phyloP scores from a whole-genome alignment of 148 eudicot genomes.

The Spergularia bocconei region DNA sequence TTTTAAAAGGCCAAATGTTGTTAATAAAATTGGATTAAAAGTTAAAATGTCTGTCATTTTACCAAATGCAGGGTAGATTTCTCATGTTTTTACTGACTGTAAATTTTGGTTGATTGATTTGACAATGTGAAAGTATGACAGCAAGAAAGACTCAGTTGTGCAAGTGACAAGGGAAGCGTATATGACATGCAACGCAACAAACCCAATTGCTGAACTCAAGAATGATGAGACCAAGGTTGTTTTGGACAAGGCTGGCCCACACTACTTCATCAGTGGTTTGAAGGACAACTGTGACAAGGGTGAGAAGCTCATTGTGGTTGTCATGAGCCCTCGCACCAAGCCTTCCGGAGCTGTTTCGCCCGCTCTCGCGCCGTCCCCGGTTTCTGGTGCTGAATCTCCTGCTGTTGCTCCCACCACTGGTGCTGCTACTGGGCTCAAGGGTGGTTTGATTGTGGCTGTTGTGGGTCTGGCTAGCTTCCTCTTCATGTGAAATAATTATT shows the following conservation, averaged over 20 bases:
- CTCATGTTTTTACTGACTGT: not conserved
- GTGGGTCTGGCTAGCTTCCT: slow-evolving; percentile 30
- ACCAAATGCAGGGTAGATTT: too few species aligned
- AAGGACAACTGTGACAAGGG: slow-evolving; percentile 58
- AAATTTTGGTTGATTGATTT: too few species aligned
- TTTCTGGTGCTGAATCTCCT: slow-evolving; percentile 30
- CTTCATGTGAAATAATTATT: slow-evolving; percentile 10
- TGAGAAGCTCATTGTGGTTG: slow-evolving; percentile 68
- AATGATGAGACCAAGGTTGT: slow-evolving; percentile 47
- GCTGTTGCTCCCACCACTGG: slow-evolving; percentile 56
- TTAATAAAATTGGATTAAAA: too few species aligned
- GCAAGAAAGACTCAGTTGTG: slow-evolving; percentile 54
- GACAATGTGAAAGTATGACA: slow-evolving; percentile 61
- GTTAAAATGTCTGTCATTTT: too few species aligned
- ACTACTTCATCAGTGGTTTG: slow-evolving; percentile 67
- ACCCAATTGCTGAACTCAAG: slow-evolving; percentile 47
- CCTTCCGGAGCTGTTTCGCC: slow-evolving; percentile 29
- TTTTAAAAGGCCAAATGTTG: too few species aligned
- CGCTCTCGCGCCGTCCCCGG: slow-evolving; percentile 34
- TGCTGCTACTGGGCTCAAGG: slow-evolving; percentile 19
- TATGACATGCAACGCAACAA: slow-evolving; percentile 55
- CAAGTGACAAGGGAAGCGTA: slow-evolving; percentile 58
- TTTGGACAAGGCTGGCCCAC: slow-evolving; percentile 52
- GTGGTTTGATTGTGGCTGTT: slow-evolving; percentile 26
- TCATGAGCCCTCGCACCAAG: slow-evolving; percentile 39